Base-by-base conservation (phyloP, 345 rosid genomes). In the Durio zibethinus region DNA sequence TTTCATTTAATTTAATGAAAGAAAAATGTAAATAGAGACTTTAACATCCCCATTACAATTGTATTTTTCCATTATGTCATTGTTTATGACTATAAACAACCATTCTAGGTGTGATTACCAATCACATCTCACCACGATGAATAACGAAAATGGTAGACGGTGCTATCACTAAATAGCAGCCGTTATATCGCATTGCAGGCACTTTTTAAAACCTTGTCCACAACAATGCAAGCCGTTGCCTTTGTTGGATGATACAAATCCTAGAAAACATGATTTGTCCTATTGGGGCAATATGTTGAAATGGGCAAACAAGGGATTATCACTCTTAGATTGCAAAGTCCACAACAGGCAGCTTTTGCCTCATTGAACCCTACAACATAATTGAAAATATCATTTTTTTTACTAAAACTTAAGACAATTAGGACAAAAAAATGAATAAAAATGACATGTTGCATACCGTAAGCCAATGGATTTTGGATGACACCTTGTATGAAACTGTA, bases 341-440 rank as follows among this genome's bases (percentile, higher is more conserved):
- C 98, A 80, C 98, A 94, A 56, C 98, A 91, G 0, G 97, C 97
- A 7, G 90, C 80, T 83, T 85, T 84, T 31, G 84, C 86, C 78
- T 93, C 93, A 0, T 27, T 53, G 74, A 90, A 89, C 21, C 93
- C 95, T 91, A 87, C 74, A 83, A 23, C 38, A 59, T 10, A 9
- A 9, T 31, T 7, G 7, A 42, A 21, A 18, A 40, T 73, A 4
- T 35, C 23, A 31, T n/a, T n/a, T 7, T 3, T 29, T 15, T 29
- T 9, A 71, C 7, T 14, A n/a, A 38, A 35, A 64, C 70, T 20
- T 5, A 45, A 6, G 14, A 0, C 2, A 31, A 48, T 33, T 27
- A 50, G 16, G 75, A 16, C 23, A 12, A 0, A 61, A 29, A 7
- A 3, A 45, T 5, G 23, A n/a, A 33, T 18, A 16, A 74, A 38